Percentiles rank a stretch among this genome's conserved stretches.
Conservation (phyloP, 1,284 basidiomycete species). For the Microbotryomycetes sp. region DNA sequence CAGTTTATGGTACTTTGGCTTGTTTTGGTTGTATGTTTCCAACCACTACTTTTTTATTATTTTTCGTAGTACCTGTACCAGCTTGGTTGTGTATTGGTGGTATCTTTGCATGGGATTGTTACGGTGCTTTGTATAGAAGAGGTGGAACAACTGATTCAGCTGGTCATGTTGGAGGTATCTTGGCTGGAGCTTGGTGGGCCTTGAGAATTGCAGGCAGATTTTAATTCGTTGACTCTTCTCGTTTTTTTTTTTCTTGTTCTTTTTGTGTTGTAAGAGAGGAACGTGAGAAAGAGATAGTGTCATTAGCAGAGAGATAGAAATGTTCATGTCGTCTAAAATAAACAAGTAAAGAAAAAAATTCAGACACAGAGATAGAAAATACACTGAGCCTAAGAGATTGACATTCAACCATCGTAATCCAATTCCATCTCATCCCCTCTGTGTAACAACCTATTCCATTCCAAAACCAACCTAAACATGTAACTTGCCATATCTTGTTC, state of each 20-base stretch:
- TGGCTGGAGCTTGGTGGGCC: not conserved
- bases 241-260: no score
- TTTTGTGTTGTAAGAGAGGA: no score
- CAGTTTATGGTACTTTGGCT: slow-evolving; percentile 15
- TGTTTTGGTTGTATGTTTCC: slow-evolving; percentile 26
- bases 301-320: not conserved
- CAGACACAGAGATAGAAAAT: not conserved
- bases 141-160: slow-evolving; percentile 25
- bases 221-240: not conserved
- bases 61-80: slow-evolving; percentile 30
- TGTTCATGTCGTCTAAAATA: not conserved
- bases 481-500: slow-evolving; percentile 28
- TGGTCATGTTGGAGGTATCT: slow-evolving; percentile 13
- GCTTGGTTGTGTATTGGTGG: slow-evolving; percentile 27
- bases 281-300: not conserved
- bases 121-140: slow-evolving; percentile 5
- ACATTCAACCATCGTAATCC: not conserved
- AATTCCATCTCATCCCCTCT: slow-evolving; percentile 16
- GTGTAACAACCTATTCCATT: slow-evolving; percentile 30
- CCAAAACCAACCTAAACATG: slow-evolving; percentile 8
- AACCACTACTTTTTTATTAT: slow-evolving; percentile 21
- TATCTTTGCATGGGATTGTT: slow-evolving; percentile 26
- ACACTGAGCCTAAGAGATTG: not conserved
- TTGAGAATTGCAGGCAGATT: not conserved
- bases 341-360: not conserved